Evolutionary conservation across 73 alveolate species (phyloP).

Genomic region (Paramecium octaurelia): DNA sequence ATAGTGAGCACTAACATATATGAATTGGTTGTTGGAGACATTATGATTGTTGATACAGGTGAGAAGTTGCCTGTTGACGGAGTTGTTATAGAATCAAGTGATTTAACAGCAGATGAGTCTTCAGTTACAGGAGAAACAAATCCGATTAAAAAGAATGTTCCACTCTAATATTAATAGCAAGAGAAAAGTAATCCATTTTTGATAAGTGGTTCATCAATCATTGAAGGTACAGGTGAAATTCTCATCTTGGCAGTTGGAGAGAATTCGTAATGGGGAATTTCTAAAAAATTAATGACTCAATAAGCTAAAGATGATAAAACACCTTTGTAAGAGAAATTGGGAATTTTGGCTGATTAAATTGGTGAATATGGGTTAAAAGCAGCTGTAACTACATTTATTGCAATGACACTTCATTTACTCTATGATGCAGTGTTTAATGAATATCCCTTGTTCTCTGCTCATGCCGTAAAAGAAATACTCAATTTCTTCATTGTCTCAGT

Average conservation of each 20-base stretch:
- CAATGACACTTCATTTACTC: conserved; percentile 75
- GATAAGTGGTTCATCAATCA: conserved; percentile 82
- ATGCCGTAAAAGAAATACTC: conserved; percentile 73
- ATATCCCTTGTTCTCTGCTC: conserved; percentile 70
- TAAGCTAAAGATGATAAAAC: conserved; percentile 83
- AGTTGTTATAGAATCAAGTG: conserved; percentile 77
- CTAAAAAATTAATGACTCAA: conserved; percentile 70
- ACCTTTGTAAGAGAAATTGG: conserved; percentile 87
- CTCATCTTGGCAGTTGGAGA: conserved; percentile 93
- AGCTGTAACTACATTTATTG: conserved; percentile 81
- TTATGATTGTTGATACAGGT: conserved; percentile 85
- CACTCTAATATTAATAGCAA: conserved; percentile 53
- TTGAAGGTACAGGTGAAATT: conserved; percentile 87
- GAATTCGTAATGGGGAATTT: conserved; percentile 78
- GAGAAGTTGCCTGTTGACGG: conserved; percentile 95
- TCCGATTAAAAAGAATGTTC: conserved; percentile 79
- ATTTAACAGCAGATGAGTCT: conserved; percentile 87
- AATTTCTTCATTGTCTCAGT: conserved; percentile 88
- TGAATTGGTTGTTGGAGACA: conserved; percentile 92
- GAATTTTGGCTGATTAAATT: conserved; percentile 85
- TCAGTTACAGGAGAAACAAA: conserved; percentile 95
- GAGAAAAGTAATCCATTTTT: conserved; percentile 84
- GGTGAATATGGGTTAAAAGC: conserved; percentile 87
- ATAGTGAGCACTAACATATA: conserved; percentile 72
- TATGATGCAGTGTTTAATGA: conserved; percentile 59